Percentiles rank a stretch among this genome's conserved stretches.
Evolutionary conservation across 2,329 filamentous ascomycete species (phyloP).

Genomic region (Rhytidhysteron rufulum): DNA sequence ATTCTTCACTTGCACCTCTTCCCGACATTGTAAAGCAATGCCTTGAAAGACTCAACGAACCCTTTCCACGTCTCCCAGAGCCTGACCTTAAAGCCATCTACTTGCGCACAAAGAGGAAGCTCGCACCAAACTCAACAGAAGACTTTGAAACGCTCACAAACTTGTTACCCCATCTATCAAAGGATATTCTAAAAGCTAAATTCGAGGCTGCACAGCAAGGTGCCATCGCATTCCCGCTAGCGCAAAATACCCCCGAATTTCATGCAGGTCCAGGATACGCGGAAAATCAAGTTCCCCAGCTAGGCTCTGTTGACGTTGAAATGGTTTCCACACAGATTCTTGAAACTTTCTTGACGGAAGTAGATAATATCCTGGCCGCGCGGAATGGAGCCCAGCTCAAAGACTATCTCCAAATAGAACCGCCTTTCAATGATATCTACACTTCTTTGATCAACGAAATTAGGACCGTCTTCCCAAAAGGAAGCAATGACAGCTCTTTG

Average conservation of each 20-base stretch:
- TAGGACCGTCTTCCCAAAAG: slow-evolving; percentile 53
- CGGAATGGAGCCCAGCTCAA: slow-evolving; percentile 65
- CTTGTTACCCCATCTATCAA: background rate
- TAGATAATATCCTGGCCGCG: slow-evolving; percentile 58
- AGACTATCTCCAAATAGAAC: slow-evolving; percentile 71
- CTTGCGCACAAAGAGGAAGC: background rate
- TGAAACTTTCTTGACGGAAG: slow-evolving; percentile 63
- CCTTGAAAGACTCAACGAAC: slow-evolving; percentile 2
- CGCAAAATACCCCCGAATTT: no score
- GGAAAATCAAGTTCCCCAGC: background rate
- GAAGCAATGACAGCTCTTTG: slow-evolving; percentile 50
- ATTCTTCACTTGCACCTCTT: no score
- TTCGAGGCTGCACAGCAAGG: no score
- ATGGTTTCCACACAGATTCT: slow-evolving; percentile 56
- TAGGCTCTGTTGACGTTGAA: no score
- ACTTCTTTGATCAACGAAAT: slow-evolving; percentile 65
- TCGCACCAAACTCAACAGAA: background rate
- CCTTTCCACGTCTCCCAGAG: background rate
- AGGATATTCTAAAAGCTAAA: background rate
- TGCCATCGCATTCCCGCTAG: no score
- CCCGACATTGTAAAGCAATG: background rate
- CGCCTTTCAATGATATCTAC: slow-evolving; percentile 65
- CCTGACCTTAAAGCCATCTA: slow-evolving; percentile 1
- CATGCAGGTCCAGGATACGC: no score
- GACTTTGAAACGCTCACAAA: slow-evolving; percentile 1